Evolutionary conservation across 257 asterid genomes (phyloP).

Genomic region (Paraleonurus japonicus): DNA sequence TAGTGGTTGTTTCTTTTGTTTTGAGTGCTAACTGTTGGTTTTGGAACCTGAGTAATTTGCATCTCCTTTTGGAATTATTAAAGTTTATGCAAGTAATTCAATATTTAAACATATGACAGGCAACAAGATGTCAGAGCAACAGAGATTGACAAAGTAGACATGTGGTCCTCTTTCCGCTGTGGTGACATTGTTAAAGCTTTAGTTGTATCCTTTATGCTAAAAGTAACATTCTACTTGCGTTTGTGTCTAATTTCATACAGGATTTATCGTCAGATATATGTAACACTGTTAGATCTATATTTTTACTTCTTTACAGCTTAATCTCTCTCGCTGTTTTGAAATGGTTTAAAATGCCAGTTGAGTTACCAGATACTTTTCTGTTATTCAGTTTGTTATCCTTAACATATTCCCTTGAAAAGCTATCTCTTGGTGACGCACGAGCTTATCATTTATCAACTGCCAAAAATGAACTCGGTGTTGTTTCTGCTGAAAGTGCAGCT

Average conservation of each 20-base stretch:
- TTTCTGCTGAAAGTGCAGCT: conserved; percentile 80
- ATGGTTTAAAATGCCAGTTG: not conserved
- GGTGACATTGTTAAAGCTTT: conserved; percentile 86
- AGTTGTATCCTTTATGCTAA: conserved; percentile 65
- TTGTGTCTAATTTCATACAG: not conserved
- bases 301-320: not conserved
- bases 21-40: not conserved
- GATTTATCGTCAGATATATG: not conserved
- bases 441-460: conserved; percentile 93
- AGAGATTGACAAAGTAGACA: conserved; percentile 95
- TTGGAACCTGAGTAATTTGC: not conserved
- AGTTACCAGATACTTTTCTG: not conserved
- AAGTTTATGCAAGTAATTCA: not conserved
- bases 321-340: not conserved
- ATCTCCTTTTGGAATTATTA: not conserved
- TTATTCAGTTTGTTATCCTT: conserved; percentile 32
- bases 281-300: too few relatives aligned
- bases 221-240: not conserved
- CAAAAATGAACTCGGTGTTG: conserved; percentile 89
- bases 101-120: conserved; percentile 40
- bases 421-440: conserved; percentile 96
- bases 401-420: conserved; percentile 47
- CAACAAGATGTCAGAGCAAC: conserved; percentile 97
- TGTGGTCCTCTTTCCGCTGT: conserved; percentile 79
- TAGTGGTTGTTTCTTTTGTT: not conserved